Percentiles rank a stretch among this genome's conserved stretches.
phyloP scores from a whole-genome alignment of 179 eudicot species.

The Dionaea muscipula region DNA sequence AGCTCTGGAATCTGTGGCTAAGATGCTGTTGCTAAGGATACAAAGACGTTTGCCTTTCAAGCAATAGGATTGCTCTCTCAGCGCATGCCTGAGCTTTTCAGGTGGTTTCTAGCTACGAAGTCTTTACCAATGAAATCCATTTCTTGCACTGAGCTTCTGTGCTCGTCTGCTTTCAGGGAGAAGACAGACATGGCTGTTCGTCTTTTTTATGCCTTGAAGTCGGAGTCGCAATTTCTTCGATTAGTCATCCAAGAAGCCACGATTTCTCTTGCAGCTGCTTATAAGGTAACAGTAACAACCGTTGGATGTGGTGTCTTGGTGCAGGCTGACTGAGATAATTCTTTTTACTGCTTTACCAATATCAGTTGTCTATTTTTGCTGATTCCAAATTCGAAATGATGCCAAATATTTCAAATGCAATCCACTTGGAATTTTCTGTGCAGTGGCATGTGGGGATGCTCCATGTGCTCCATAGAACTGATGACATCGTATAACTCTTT shows the following conservation, averaged over 20 bases:
- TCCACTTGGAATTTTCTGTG: background rate
- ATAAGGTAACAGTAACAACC: constrained; percentile 63
- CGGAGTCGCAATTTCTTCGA: constrained; percentile 62
- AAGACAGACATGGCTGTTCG: constrained; percentile 83
- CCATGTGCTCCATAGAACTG: background rate
- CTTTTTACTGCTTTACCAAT: too few relatives aligned
- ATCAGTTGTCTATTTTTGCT: too few relatives aligned
- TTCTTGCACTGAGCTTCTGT: constrained; percentile 1
- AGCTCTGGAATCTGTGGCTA: constrained; percentile 14
- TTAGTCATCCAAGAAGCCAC: constrained; percentile 76
- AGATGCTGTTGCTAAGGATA: constrained; percentile 73
- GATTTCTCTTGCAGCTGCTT: constrained; percentile 72
- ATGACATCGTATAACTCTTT: background rate
- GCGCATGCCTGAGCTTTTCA: constrained; percentile 94
- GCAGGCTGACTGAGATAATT: too few relatives aligned
- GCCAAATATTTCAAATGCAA: too few relatives aligned
- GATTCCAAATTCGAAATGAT: too few relatives aligned
- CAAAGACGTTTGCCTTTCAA: constrained; percentile 78
- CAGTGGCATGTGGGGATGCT: background rate
- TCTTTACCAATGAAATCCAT: background rate
- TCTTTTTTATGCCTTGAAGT: constrained; percentile 70
- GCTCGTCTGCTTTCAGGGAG: constrained; percentile 36
- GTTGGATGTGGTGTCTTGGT: too few relatives aligned
- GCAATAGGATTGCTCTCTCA: constrained; percentile 84
- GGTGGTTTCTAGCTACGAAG: constrained; percentile 23